Evolutionary conservation across 352 stramenopile genomes (phyloP), one percentile per base, ranked within the genome.

Genomic region (Pilasporangium apinafurcum): DNA sequence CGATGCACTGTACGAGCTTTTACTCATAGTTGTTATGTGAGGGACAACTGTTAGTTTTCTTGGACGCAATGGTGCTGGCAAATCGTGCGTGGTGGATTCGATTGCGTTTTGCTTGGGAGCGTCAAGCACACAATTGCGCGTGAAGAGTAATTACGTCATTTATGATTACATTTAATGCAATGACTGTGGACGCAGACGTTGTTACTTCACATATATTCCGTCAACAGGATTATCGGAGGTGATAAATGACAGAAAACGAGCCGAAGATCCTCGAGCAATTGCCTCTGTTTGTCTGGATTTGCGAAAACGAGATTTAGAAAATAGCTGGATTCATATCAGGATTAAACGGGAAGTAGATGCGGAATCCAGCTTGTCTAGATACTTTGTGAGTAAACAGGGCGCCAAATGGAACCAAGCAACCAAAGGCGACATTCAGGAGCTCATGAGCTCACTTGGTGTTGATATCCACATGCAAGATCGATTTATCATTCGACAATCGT

Each of bases 81-180:
- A 46, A 37, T 46, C 39, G 18, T 46, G 39, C 17, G 18, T 46
- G 18, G 39, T 46, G 18, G 39, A 46, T 13, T 24, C 39, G 39
- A 46, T 46, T 27, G 39, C 39, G 8, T 46, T 46, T n/a, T 46
- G 39, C 2, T 5, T 46, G 12, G 39, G 39, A 13, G 39, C 39
- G n/a, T 46, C 39, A 5, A 27, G 12, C 12, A 17, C 7, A 6
- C 39, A 46, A 22, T 17, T 46, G n/a, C 39, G 39, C 8, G 39
- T 46, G 12, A 46, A 46, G 28, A 32, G 39, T 46, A 8, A 20
- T 20, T 21, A 12, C 18, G 8, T 1, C 10, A 16, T 16, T 10
- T n/a, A 5, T 25, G 8, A n/a, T 27, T 2, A 25, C 35, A 18
- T 20, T 20, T 46, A 12, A 39, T 27, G 25, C 25, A 25, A n/a